Base-by-base conservation (phyloP, 768 basidiomycete species). In the Suillus americanus region DNA sequence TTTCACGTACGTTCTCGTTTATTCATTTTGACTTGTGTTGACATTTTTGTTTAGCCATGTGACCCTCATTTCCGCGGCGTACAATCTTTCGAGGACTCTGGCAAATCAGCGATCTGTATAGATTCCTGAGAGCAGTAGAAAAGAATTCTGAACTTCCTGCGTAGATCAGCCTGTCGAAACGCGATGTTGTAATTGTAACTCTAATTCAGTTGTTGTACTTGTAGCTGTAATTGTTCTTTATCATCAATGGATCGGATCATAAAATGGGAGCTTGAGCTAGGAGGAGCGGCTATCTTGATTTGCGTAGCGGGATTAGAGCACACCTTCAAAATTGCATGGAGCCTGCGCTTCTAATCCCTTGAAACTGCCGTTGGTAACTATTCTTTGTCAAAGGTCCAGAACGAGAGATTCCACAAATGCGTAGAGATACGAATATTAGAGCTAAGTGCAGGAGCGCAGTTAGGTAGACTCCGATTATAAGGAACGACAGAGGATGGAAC, bases 11-110 rank as follows among this genome's bases (percentile, higher is more conserved):
- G 90, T 84, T 14, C 56, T 64, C n/a, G 64, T 62, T 35, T 18
- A 45, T 45, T 33, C 2, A 20, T 50, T 41, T 45, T 30, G 30
- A 45, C 16, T 41, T 38, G 12, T 65, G 28, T n/a, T 55, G 7
- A 33, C 63, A 35, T 37, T 43, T 30, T 16, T 41, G 51, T 53
- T 9, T 60, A 92, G 91, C 14, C 91, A 94, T 64, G 91, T 94
- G 67, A 94, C 91, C 0, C 78, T 94, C 61, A 94, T 94, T 61
- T 93, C 91, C 1, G 91, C 91, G 1, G 91, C 91, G 10, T 92
- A 92, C 74, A 91, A 94, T 73, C 80, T 94, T 12, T 92, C 91
- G 45, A 84, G 89, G 71, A 92, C 90, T 6, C 62, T 76, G 64
- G 67, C 63, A 60, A 40, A 38, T 33, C 30, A 56, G 6, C 30